Evolutionary conservation across 345 rosid species (phyloP).

Genomic region (Draba incana): DNA sequence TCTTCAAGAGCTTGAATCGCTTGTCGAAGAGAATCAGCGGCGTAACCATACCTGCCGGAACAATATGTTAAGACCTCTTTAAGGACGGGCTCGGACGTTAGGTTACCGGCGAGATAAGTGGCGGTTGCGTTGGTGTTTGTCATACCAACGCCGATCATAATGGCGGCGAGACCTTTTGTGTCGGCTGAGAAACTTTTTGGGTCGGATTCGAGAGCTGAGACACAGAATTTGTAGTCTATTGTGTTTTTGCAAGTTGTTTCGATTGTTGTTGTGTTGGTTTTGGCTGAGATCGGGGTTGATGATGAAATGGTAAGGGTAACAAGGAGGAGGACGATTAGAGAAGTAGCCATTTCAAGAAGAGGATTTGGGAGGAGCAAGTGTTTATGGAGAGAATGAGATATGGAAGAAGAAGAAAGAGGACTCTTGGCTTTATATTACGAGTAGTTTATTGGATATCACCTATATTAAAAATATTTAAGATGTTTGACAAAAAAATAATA

Average conservation of each 20-base stretch:
- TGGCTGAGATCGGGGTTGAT: conserved; percentile 14
- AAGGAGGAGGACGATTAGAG: conserved; percentile 32
- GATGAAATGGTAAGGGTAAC: conserved; percentile 35
- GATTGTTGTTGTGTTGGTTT: conserved; percentile 48
- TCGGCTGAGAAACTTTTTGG: conserved; percentile 58
- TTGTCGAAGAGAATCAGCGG: conserved; percentile 59
- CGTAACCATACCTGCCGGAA: conserved; percentile 62
- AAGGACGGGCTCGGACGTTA: conserved; percentile 34
- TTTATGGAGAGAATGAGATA: conserved; percentile 15
- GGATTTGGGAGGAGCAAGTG: not conserved
- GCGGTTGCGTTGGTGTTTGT: conserved; percentile 78
- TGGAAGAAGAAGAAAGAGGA: conserved; percentile 8
- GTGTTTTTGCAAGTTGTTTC: conserved; percentile 70
- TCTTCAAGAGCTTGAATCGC: conserved; percentile 50
- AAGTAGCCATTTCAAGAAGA: conserved; percentile 32
- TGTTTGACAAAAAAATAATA: too few relatives aligned
- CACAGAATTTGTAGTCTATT: conserved; percentile 67
- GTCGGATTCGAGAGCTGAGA: conserved; percentile 71
- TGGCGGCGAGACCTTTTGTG: conserved; percentile 66
- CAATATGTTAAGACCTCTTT: conserved; percentile 60
- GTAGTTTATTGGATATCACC: not conserved
- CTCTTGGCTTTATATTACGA: conserved; percentile 23
- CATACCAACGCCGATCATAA: conserved; percentile 58
- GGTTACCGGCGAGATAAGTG: conserved; percentile 53
- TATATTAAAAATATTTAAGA: too few relatives aligned